Base-by-base conservation (phyloP, 306 rosid species). In the Trifolium fragiferum region DNA sequence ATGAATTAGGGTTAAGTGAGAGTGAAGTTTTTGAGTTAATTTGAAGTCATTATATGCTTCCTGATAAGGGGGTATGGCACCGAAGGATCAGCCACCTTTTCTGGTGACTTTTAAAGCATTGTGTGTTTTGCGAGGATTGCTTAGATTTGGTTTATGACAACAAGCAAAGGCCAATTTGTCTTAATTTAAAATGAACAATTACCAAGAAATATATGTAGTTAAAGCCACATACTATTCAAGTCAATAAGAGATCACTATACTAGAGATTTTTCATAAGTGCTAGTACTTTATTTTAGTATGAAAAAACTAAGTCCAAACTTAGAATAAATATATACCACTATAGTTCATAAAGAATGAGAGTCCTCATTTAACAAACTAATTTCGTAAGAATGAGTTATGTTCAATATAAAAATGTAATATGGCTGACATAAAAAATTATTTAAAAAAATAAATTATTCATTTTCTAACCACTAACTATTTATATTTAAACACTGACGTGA, bases 61-160 rank as follows among this genome's bases (percentile, higher is more conserved):
- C 92, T 80, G 70, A 37, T 51, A 70, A 82, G 99, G 96, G 89
- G 89, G 82, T 89, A 85, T 79, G 75, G 64, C 82, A 79, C 99
- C 98, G 99, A 90, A 87, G 96, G 93, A 70, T 95, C 79, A 90
- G 98, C 99, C 98, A 87, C 81, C 85, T 86, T 95, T 92, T 90
- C 76, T 85, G 99, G 90, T 82, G 90, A 86, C 86, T 86, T 84
- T 79, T 78, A 84, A 87, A 77, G 66, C 20, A 63, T 53, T 68
- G 83, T 88, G 88, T 79, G 89, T 72, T 82, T 81, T 74, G 89
- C 68, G 77, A 71, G 82, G 58, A 71, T 78, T 4, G 18, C 81
- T 54, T 72, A 63, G 51, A 65, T 78, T 78, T 78, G 78, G 33
- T 55, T 72, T 50, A 64, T 72, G 3, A 76, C 44, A 82, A 72